These are phyloP conservation scores for Podaxis rugospora DNA, from an alignment of 768 basidiomycete species.

Conservation along the genomic window DNA sequence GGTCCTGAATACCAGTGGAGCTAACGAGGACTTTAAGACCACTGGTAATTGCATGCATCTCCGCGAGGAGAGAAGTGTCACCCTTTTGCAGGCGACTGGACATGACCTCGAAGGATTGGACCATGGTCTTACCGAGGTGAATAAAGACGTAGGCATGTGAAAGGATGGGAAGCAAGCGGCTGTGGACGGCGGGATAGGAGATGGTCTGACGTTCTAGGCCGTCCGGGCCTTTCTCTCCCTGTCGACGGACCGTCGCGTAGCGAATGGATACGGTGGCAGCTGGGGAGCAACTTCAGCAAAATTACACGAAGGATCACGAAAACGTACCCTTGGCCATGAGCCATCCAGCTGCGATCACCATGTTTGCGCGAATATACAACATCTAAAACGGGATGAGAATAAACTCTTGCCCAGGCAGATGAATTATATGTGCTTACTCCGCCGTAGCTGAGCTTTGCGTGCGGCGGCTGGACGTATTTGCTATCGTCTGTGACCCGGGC, in stretches of 20 bases:
- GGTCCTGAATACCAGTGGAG: slow-evolving; percentile 45
- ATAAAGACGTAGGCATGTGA: slow-evolving; percentile 69
- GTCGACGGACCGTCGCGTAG: slow-evolving; percentile 69
- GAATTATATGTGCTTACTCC: slow-evolving; percentile 43
- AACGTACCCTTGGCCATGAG: slow-evolving; percentile 55
- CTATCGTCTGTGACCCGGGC: slow-evolving; percentile 65
- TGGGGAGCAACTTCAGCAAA: slow-evolving; percentile 15
- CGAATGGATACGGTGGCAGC: slow-evolving; percentile 63
- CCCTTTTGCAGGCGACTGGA: slow-evolving; percentile 45
- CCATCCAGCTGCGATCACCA: slow-evolving; percentile 63
- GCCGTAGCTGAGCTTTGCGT: slow-evolving; percentile 72
- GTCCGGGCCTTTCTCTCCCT: slow-evolving; percentile 47
- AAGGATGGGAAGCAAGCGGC: slow-evolving; percentile 67
- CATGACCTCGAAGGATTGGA: slow-evolving; percentile 45
- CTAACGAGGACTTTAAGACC: slow-evolving; percentile 63
- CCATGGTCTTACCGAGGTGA: slow-evolving; percentile 54
- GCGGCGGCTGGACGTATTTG: slow-evolving; percentile 59
- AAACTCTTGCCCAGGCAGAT: background rate
- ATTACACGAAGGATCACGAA: background rate
- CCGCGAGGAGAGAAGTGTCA: slow-evolving; percentile 60
- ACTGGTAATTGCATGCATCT: slow-evolving; percentile 68
- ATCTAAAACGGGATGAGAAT: slow-evolving; percentile 38
- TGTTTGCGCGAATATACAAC: slow-evolving; percentile 66
- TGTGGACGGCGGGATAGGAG: slow-evolving; percentile 67
- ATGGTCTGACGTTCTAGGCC: slow-evolving; percentile 67